These are phyloP conservation scores for Globisporangium polare DNA, from an alignment of 352 stramenopile genomes.

Conservation along the genomic window DNA sequence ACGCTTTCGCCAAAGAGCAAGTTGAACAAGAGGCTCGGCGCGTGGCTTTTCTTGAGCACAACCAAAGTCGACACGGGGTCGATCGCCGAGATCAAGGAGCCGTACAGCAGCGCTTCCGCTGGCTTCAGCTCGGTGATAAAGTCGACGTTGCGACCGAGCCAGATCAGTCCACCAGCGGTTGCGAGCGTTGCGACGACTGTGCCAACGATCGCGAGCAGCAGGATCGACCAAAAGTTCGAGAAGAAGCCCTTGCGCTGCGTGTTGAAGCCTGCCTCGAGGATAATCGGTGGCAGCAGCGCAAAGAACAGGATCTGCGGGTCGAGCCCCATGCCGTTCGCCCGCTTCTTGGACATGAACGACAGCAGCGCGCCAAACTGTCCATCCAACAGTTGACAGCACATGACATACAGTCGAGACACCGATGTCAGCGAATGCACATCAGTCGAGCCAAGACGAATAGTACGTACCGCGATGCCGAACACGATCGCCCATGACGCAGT, in stretches of 20 bases:
- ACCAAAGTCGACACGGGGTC: slow-evolving; percentile 82
- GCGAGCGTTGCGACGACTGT: slow-evolving; percentile 50
- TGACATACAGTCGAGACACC: background rate
- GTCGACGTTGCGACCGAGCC: slow-evolving; percentile 26
- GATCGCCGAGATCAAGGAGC: slow-evolving; percentile 73
- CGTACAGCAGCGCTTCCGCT: slow-evolving; percentile 71
- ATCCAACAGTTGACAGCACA: background rate
- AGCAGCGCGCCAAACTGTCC: slow-evolving; percentile 28
- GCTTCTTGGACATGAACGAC: slow-evolving; percentile 23
- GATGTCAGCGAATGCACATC: background rate
- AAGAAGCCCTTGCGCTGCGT: slow-evolving; percentile 62
- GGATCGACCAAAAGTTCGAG: slow-evolving; percentile 38
- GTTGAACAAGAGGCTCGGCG: slow-evolving; percentile 70
- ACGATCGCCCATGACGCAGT: slow-evolving; percentile 51
- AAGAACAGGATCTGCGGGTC: slow-evolving; percentile 57
- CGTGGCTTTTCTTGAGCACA: slow-evolving; percentile 57
- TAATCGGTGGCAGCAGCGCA: slow-evolving; percentile 55
- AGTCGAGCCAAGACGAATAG: background rate
- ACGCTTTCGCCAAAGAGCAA: slow-evolving; percentile 86
- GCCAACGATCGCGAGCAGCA: slow-evolving; percentile 38
- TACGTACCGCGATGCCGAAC: slow-evolving; percentile 36
- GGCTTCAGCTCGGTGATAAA: slow-evolving; percentile 41
- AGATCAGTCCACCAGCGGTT: slow-evolving; percentile 36
- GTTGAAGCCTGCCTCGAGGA: slow-evolving; percentile 60
- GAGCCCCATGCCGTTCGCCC: slow-evolving; percentile 26